These are phyloP conservation scores for Fusarium mundagurra DNA, from an alignment of 2,329 filamentous ascomycete species.

Conservation along the genomic window DNA sequence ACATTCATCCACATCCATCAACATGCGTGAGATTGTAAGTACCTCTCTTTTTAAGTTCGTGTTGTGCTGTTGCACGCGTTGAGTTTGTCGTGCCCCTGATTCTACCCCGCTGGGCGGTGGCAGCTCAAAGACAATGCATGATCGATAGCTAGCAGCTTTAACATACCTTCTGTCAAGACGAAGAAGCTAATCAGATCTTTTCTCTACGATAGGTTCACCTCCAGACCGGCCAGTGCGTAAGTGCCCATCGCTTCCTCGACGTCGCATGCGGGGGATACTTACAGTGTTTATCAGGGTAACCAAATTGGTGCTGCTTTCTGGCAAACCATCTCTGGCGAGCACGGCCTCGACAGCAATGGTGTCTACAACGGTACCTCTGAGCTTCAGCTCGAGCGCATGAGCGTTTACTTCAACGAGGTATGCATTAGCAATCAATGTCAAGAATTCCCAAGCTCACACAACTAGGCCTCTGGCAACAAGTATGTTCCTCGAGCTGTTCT, in stretches of 20 bases:
- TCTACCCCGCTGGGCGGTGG: slow-evolving; percentile 49
- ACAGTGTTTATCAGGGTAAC: slow-evolving; percentile 79
- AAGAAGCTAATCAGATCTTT: slow-evolving; percentile 64
- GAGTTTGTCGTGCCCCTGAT: slow-evolving; percentile 46
- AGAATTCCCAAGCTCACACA: slow-evolving; percentile 25
- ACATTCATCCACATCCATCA: slow-evolving; percentile 50
- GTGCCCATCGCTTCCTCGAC: slow-evolving; percentile 44
- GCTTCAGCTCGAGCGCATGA: slow-evolving; percentile 99
- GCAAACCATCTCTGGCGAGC: slow-evolving; percentile 88
- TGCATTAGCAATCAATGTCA: slow-evolving; percentile 24
- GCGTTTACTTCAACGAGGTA: slow-evolving; percentile 94
- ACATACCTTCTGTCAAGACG: slow-evolving; percentile 20
- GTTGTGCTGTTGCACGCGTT: slow-evolving; percentile 4
- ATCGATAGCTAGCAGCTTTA: slow-evolving; percentile 23
- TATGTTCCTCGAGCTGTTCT: slow-evolving; percentile 99
- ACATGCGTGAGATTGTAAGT: slow-evolving; percentile 77
- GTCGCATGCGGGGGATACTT: slow-evolving; percentile 44
- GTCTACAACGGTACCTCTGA: slow-evolving; percentile 99
- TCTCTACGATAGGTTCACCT: slow-evolving; percentile 89
- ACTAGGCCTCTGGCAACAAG: slow-evolving; percentile 93
- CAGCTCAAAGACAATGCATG: slow-evolving; percentile 23
- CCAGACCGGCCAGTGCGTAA: slow-evolving; percentile 99
- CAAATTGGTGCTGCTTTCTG: slow-evolving; percentile 99
- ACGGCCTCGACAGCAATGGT: slow-evolving; percentile 97
- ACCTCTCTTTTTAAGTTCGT: slow-evolving; percentile 21